Evolutionary conservation across 805 yeast species (phyloP).

Genomic region (Kregervanrija pseudodelftensis): DNA sequence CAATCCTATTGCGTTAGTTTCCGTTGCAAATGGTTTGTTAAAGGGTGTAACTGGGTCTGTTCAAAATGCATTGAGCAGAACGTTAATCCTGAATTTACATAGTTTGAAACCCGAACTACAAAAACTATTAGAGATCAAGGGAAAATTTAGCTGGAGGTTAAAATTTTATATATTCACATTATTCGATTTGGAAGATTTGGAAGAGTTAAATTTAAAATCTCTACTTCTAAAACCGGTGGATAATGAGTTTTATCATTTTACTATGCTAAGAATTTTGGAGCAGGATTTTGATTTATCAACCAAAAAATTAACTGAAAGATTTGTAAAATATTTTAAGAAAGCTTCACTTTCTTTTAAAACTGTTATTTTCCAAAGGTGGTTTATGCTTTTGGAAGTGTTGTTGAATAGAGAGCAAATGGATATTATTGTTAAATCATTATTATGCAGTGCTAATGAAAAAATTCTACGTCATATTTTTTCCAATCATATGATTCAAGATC

Average conservation of each 20-base stretch:
- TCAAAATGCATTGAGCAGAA: constrained; percentile 23
- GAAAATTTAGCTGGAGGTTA: constrained; percentile 34
- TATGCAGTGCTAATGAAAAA: constrained; percentile 16
- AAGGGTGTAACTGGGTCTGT: constrained; percentile 19
- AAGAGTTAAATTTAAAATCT: neutral
- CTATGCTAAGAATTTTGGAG: constrained; percentile 38
- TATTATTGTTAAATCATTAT: constrained; percentile 23
- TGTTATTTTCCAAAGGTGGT: constrained; percentile 45
- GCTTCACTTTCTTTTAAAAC: constrained; percentile 11
- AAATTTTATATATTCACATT: constrained; percentile 41
- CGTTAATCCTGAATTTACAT: constrained; percentile 12
- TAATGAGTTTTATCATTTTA: constrained; percentile 14
- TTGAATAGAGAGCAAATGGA: constrained; percentile 25
- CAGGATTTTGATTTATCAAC: constrained; percentile 22
- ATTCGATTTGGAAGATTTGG: constrained; percentile 31
- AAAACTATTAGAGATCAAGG: constrained; percentile 16
- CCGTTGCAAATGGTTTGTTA: constrained; percentile 36
- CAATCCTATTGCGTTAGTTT: constrained; percentile 17
- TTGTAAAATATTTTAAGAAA: constrained; percentile 20
- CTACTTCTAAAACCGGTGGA: constrained; percentile 1
- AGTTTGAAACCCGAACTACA: constrained; percentile 15
- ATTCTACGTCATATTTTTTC: constrained; percentile 21
- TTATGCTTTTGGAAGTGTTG: constrained; percentile 36
- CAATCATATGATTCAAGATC: constrained; percentile 43
- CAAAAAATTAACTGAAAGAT: constrained; percentile 12